Evolutionary conservation across 495 filamentous ascomycete species (phyloP).

Genomic region (Trichoderma parareesei): DNA sequence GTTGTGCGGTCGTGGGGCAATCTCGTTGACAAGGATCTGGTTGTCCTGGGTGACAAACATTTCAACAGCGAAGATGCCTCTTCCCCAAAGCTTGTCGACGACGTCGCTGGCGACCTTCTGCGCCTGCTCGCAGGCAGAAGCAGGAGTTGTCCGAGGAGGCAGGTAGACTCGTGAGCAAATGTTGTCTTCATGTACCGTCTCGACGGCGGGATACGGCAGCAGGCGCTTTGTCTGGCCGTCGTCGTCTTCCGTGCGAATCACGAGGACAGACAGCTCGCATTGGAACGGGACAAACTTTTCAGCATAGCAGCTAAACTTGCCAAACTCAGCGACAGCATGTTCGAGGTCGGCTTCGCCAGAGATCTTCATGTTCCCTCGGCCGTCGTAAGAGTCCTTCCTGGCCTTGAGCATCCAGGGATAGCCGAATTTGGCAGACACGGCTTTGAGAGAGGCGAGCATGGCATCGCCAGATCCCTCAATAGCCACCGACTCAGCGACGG

Average conservation of each 20-base stretch:
- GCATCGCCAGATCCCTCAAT: slow-evolving; percentile 38
- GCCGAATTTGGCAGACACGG: slow-evolving; percentile 57
- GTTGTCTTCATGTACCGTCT: slow-evolving; percentile 90
- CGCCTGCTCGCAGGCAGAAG: slow-evolving; percentile 52
- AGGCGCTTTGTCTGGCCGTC: slow-evolving; percentile 39
- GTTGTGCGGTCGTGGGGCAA: slow-evolving; percentile 51
- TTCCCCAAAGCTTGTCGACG: slow-evolving; percentile 70
- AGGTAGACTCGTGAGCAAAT: slow-evolving; percentile 92
- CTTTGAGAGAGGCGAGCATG: slow-evolving; percentile 49
- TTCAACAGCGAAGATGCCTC: slow-evolving; percentile 93
- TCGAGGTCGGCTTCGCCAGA: slow-evolving; percentile 57
- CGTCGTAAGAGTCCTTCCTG: slow-evolving; percentile 89
- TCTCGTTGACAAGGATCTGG: slow-evolving; percentile 22
- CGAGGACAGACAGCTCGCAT: slow-evolving; percentile 90
- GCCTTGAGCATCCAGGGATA: slow-evolving; percentile 95
- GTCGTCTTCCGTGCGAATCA: slow-evolving; percentile 78
- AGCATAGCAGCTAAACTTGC: slow-evolving; percentile 68
- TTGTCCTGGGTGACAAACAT: slow-evolving; percentile 85
- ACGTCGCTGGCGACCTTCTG: slow-evolving; percentile 73
- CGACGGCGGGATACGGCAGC: slow-evolving; percentile 79
- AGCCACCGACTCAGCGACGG: slow-evolving; percentile 60
- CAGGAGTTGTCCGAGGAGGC: slow-evolving; percentile 66
- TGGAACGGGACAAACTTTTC: slow-evolving; percentile 86
- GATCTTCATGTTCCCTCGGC: slow-evolving; percentile 81
- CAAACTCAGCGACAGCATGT: slow-evolving; percentile 58